Evolutionary conservation across 495 filamentous ascomycete genomes (phyloP), one percentile per base, ranked within the genome.

Genomic region (Hyphodiscus hymeniophilus): DNA sequence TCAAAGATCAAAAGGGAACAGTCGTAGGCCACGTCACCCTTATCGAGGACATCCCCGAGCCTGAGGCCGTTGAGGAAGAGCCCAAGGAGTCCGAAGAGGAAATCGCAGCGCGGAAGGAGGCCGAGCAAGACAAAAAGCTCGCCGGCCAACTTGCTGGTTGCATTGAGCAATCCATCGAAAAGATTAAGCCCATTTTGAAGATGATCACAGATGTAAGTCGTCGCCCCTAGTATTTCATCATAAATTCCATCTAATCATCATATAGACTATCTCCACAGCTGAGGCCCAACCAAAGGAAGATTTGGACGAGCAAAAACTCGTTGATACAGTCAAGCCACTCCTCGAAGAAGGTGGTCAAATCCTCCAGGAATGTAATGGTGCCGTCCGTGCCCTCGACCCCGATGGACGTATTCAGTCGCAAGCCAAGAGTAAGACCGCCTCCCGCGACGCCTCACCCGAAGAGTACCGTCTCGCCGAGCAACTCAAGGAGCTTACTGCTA

Each of bases 361-460:
- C 62, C 77, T 96, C 2, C 77, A 80, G 52, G 90, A 96, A 61
- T 87, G 85, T 67, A 89, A 94, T 63, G 90, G 89, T 51, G 74
- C 85, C 15, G 91, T 96, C 62, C 87, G 89, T 46, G 89, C 85
- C 7, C 80, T 95, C 7, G 90, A 96, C 54, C 90, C 90, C 3
- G 88, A 94, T 56, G 89, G 89, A 32, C 76, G 76, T 54, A 88
- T 95, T 61, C 77, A 85, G 13, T 78, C 84, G n/a, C 83, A 85
- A 33, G 90, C 90, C 31, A 91, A 94, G 70, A 79, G 84, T 58
- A 87, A 85, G 61, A 75, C 87, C 4, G 78, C 81, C 3, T 75
- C 84, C n/a, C 76, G 78, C 35, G 89, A 96, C 55, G 89, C 89
- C 0, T 85, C 84, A 0, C 82, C 87, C 0, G 88, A 94, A 61